phyloP scores from a whole-genome alignment of 2,329 filamentous ascomycete genomes.

The Penicillium paneum region DNA sequence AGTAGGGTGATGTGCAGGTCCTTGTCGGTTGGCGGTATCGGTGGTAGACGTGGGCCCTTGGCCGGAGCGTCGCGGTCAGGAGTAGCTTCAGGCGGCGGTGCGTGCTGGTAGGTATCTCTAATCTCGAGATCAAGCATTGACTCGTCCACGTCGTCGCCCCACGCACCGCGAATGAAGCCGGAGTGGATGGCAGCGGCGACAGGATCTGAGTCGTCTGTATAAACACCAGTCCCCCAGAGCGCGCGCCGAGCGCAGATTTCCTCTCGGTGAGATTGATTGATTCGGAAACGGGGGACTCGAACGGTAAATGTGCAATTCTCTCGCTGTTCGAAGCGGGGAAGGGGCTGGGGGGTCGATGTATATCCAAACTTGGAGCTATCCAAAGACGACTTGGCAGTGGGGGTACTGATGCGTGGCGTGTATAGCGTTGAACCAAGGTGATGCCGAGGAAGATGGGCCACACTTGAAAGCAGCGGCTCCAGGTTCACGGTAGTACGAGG shows the following conservation, averaged over 20 bases:
- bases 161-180: slow-evolving; percentile 88
- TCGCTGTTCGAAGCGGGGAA: slow-evolving; percentile 73
- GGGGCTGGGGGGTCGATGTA: slow-evolving; percentile 61
- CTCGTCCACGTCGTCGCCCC: slow-evolving; percentile 72
- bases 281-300: slow-evolving; percentile 75
- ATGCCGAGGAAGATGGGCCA: slow-evolving; percentile 66
- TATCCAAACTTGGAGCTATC: slow-evolving; percentile 57
- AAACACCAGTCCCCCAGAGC: slow-evolving; percentile 90
- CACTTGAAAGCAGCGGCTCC: slow-evolving; percentile 67
- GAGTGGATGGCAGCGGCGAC: slow-evolving; percentile 89
- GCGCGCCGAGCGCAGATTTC: slow-evolving; percentile 78
- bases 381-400: slow-evolving; percentile 39
- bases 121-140: slow-evolving; percentile 60
- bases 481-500: slow-evolving; percentile 65
- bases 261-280: slow-evolving; percentile 67
- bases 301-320: slow-evolving; percentile 90
- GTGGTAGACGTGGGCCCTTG: slow-evolving; percentile 36
- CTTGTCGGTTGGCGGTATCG: slow-evolving; percentile 59
- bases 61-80: slow-evolving; percentile 8
- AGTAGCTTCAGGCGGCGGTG: slow-evolving; percentile 37
- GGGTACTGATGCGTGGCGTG: slow-evolving; percentile 59
- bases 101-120: slow-evolving; percentile 46
- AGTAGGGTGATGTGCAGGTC: slow-evolving; percentile 86
- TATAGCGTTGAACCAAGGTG: slow-evolving; percentile 87
- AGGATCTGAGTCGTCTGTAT: slow-evolving; percentile 93